Conservation (phyloP, 202 grass and related monocot genomes). For the Elaeis oleifera region DNA sequence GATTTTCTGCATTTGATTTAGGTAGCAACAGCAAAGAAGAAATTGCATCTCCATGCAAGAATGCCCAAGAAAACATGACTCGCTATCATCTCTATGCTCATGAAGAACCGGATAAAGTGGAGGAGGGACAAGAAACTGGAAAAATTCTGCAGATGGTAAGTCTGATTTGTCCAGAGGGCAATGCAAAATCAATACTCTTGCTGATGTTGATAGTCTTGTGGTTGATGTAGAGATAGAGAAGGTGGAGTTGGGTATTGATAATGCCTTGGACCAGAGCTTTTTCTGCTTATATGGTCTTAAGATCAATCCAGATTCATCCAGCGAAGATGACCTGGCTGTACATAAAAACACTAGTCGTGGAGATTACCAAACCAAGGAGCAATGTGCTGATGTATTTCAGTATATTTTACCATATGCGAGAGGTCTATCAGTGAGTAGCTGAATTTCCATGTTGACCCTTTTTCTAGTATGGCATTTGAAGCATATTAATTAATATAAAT, state of each 20-base stretch:
- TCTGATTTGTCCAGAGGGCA: too few species aligned
- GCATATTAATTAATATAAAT: conserved; percentile 24
- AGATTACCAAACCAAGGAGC: conserved; percentile 98
- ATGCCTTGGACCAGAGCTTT: conserved; percentile 89
- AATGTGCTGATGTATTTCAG: conserved; percentile 97
- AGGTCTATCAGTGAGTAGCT: conserved; percentile 69
- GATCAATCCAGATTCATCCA: conserved; percentile 88
- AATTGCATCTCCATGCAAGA: conserved; percentile 32
- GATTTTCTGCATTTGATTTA: conserved; percentile 28
- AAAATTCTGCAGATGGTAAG: neutral
- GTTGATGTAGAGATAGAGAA: conserved; percentile 71
- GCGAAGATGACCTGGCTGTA: conserved; percentile 74
- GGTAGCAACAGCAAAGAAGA: conserved; percentile 60
- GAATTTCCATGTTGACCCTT: conserved; percentile 5
- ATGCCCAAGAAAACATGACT: conserved; percentile 17
- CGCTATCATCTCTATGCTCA: conserved; percentile 17
- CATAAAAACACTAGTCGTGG: conserved; percentile 93
- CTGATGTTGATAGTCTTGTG: conserved; percentile 22
- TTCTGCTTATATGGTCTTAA: conserved; percentile 97
- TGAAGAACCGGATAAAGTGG: conserved; percentile 37
- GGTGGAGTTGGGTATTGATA: conserved; percentile 69
- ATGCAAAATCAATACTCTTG: neutral
- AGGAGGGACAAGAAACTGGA: conserved; percentile 53
- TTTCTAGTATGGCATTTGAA: conserved; percentile 19
- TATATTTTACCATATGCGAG: conserved; percentile 94